Evolutionary conservation across 2,329 filamentous ascomycete species (phyloP), one percentile per base, ranked within the genome.

Genomic region (Diaporthe vaccinii): DNA sequence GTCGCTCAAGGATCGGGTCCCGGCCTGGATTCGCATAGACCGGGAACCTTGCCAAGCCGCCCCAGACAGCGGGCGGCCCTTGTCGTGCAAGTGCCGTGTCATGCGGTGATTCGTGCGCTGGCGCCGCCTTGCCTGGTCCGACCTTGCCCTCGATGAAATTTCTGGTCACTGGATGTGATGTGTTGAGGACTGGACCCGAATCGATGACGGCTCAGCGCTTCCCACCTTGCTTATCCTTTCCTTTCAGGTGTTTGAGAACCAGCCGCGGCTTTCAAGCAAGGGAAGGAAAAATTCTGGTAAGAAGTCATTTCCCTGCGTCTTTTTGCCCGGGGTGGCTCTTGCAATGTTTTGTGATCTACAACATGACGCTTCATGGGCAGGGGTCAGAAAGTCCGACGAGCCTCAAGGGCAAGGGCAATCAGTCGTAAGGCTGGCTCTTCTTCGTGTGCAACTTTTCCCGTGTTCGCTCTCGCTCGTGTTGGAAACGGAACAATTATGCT

Each of bases 31-130:
- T 69, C 17, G 65, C 65, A 53, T 41, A 44, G 41, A 57, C 57
- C 46, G 36, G 39, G 59, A 68, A 57, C 72, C 49, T 65, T 73
- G 72, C 72, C 51, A 67, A 73, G 72, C 34, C 31, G 20, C 51
- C 46, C 72, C 72, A 62, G 62, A 65, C 58, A 67, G 28, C 55
- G 41, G 46, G 46, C 57, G 31, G 44, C 46, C 72, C 72, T 73
- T 39, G 72, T 67, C 59, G 39, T 36, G 28, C 51, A 53, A 49
- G 51, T 57, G 72, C 72, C 72, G 72, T 73, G 72, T 73, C 72
- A 73, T 73, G 72, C 72, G 46, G 46, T 73, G 72, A 73, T 73
- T 73, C 58, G 72, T 57, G 51, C 49, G 57, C 72, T 36, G 44
- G 39, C 55, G 44, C 41, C 57, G 44, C 46, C 36, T 31, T 73